These are phyloP conservation scores for Lepidium sativum DNA, from an alignment of 345 rosid genomes.

Conservation along the genomic window DNA sequence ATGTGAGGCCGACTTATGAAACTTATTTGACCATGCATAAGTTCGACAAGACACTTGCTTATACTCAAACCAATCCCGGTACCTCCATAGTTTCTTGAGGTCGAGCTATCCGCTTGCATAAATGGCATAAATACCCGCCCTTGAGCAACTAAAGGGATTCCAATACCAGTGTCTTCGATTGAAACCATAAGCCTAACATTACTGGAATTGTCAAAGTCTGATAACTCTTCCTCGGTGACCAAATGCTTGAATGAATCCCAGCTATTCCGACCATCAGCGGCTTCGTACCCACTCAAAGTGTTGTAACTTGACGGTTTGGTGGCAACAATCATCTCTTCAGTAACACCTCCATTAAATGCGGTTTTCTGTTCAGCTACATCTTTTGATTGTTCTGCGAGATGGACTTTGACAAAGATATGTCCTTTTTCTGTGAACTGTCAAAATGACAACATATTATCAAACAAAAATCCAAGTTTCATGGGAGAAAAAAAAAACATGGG, in stretches of 20 bases:
- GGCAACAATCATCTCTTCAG: constrained; percentile 33
- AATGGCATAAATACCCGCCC: constrained; percentile 89
- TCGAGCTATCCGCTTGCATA: constrained; percentile 98
- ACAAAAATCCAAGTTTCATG: not conserved
- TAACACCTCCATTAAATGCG: constrained; percentile 43
- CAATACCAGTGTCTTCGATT: constrained; percentile 95
- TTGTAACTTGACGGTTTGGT: constrained; percentile 33
- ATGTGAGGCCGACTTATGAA: constrained; percentile 71
- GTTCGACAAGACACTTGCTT: constrained; percentile 85
- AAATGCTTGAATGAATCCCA: constrained; percentile 81
- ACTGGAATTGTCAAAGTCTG: constrained; percentile 30
- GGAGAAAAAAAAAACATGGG: not conserved
- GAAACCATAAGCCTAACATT: constrained; percentile 58
- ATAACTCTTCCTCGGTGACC: constrained; percentile 37
- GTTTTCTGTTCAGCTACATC: constrained; percentile 29
- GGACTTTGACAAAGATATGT: constrained; percentile 87
- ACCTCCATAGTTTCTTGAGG: constrained; percentile 86
- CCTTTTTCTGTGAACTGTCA: constrained; percentile 92
- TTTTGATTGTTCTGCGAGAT: constrained; percentile 54
- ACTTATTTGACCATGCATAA: constrained; percentile 84
- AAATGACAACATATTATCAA: constrained; percentile 8
- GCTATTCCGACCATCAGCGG: constrained; percentile 76
- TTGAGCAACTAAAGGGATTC: constrained; percentile 80
- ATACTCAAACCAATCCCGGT: constrained; percentile 98
- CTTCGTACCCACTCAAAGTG: constrained; percentile 86